Evolutionary conservation across 1,284 basidiomycete species (phyloP), one percentile per base, ranked within the genome.

Genomic region (Ustilago nuda): DNA sequence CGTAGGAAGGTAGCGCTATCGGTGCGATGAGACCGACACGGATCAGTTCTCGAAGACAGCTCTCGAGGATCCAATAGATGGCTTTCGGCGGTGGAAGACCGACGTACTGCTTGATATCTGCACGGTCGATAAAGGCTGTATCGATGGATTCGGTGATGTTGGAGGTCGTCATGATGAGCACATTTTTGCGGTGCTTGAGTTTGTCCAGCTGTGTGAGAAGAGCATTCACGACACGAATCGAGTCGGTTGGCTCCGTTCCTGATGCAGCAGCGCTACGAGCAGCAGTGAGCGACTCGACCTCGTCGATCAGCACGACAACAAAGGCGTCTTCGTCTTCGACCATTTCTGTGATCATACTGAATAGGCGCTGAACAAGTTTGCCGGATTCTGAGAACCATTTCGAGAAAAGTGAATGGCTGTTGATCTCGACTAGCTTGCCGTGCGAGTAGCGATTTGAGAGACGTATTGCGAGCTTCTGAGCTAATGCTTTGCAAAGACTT

Each of bases 141-240:
- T 99, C 96, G 71, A 99, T 99, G 0, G 95, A 93, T 80, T 94
- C 93, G 0, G 92, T 92, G 7, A 99, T 90, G 86, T 99, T 99
- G 66, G 94, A 97, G 0, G 97, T 99, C 0, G 97, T 93, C 91
- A 99, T 93, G 36, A 99, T 92, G 13, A 99, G 88, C 3, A 95
- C 94, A 82, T 99, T 99, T 87, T 93, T 95, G 71, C 91, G 90
- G 73, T 93, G 91, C 85, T 94, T 95, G 17, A 99, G 89, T 86
- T 96, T 97, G 88, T 99, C 97, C 3, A 99, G 89, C 87, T 99
- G 96, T 0, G 97, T 99, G 7, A 99, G 89, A 1, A 99, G 90
- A 0, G 97, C 97, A 85, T 99, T 99, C 50, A 99, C 97, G 8
- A 98, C 95, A 43, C 96, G 88, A 32, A 99, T 86, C n/a, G 95